These are phyloP conservation scores for Calonectria montana DNA, from an alignment of 2,329 filamentous ascomycete genomes.

Conservation along the genomic window DNA sequence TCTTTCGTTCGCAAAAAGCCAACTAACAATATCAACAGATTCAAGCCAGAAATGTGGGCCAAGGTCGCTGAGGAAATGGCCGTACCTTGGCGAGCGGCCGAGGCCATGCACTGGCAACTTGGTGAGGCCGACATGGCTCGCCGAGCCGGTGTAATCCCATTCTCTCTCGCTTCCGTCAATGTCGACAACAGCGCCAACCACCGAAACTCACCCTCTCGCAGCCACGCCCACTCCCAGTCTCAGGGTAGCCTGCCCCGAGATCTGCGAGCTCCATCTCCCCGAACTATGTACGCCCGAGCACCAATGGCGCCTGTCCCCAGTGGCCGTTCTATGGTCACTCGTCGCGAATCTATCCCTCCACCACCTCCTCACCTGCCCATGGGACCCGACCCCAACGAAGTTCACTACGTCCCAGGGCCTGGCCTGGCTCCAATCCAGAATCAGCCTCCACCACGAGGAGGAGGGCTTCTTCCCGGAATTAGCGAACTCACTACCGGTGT, in stretches of 20 bases:
- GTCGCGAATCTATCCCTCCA: slow-evolving; percentile 55
- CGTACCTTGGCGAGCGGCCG: slow-evolving; percentile 93
- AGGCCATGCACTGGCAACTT: slow-evolving; percentile 98
- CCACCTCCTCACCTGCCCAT: slow-evolving; percentile 43
- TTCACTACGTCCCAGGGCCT: slow-evolving; percentile 50
- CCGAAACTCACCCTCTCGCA: slow-evolving; percentile 52
- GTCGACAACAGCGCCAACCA: slow-evolving; percentile 57
- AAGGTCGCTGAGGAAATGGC: slow-evolving; percentile 96
- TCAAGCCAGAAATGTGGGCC: slow-evolving; percentile 98
- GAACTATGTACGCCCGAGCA: slow-evolving; percentile 53
- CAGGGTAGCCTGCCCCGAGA: slow-evolving; percentile 60
- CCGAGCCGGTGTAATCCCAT: slow-evolving; percentile 89
- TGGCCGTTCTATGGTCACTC: slow-evolving; percentile 51
- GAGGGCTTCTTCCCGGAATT: slow-evolving; percentile 67
- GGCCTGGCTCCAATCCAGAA: slow-evolving; percentile 66
- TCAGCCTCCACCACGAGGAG: slow-evolving; percentile 51
- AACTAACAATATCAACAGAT: slow-evolving; percentile 65
- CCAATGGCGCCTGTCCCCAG: slow-evolving; percentile 46
- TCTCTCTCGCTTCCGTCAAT: slow-evolving; percentile 73
- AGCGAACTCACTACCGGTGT: slow-evolving; percentile 73
- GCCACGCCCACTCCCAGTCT: slow-evolving; percentile 57
- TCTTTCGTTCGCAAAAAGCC: background rate
- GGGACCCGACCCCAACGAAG: slow-evolving; percentile 45
- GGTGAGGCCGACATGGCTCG: slow-evolving; percentile 94
- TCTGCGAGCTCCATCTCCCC: slow-evolving; percentile 54